Conservation (phyloP, 257 asterid genomes). For the Scutellaria minor region DNA sequence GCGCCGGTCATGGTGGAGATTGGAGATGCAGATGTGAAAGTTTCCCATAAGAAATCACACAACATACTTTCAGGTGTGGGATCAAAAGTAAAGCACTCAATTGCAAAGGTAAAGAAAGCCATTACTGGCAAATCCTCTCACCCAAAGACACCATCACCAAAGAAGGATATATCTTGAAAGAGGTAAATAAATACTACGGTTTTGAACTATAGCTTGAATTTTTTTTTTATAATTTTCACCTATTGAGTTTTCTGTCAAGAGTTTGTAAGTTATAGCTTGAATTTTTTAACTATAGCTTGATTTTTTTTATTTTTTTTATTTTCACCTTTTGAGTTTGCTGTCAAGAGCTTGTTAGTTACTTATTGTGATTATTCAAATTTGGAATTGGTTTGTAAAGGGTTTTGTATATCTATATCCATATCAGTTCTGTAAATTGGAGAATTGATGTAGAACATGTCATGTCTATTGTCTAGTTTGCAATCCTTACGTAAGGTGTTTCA, state of each 20-base stretch:
- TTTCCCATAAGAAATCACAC: conserved; percentile 72
- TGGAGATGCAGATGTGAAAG: conserved; percentile 58
- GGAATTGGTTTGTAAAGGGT: conserved; percentile 20
- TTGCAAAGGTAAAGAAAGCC: conserved; percentile 88
- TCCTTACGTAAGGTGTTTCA: conserved; percentile 24
- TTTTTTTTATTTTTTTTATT: conserved; percentile 9
- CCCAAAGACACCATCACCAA: conserved; percentile 64
- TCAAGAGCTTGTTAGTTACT: not conserved
- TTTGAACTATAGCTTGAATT: conserved; percentile 25
- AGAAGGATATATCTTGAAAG: conserved; percentile 32
- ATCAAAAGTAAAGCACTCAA: conserved; percentile 88
- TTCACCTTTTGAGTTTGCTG: conserved; percentile 23
- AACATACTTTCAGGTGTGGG: conserved; percentile 83
- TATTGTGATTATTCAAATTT: conserved; percentile 4
- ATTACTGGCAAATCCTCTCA: conserved; percentile 75
- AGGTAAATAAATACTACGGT: not conserved
- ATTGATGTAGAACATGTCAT: conserved; percentile 12
- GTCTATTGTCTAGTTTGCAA: conserved; percentile 28
- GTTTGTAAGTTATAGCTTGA: not conserved
- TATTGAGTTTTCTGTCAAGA: conserved; percentile 5
- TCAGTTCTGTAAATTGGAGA: conserved; percentile 27
- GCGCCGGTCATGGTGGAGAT: conserved; percentile 65
- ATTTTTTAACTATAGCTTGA: conserved; percentile 22
- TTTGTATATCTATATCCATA: conserved; percentile 20
- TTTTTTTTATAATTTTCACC: conserved; percentile 6